phyloP scores from a whole-genome alignment of 2,329 filamentous ascomycete genomes.

The Chaetomiaceae sp. region DNA sequence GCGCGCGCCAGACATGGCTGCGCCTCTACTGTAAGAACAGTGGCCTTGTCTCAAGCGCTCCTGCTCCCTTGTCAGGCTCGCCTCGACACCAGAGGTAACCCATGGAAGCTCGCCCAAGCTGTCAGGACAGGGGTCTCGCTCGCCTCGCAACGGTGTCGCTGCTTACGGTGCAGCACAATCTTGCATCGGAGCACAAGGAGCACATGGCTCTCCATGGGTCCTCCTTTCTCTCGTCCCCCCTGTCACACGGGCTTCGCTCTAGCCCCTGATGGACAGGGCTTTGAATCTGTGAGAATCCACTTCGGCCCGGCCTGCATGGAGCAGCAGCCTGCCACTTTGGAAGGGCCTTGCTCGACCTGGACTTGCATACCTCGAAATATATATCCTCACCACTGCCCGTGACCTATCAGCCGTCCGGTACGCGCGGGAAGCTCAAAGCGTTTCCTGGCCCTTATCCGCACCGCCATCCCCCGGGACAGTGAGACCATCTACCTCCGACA shows the following conservation, averaged over 20 bases:
- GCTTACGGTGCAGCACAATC: not conserved
- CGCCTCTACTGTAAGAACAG: slow-evolving; percentile 13
- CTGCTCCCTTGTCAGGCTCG: slow-evolving; percentile 21
- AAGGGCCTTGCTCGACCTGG: slow-evolving; percentile 10
- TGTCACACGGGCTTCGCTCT: slow-evolving; percentile 15
- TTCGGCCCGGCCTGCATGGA: slow-evolving; percentile 13
- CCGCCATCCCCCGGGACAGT: slow-evolving; percentile 30
- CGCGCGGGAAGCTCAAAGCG: slow-evolving; percentile 26
- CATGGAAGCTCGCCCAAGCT: not conserved
- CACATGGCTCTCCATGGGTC: slow-evolving; percentile 11
- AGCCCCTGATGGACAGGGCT: slow-evolving; percentile 17
- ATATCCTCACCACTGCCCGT: slow-evolving; percentile 29
- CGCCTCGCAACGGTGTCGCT: not conserved
- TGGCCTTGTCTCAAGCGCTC: slow-evolving; percentile 22
- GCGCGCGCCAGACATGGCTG: slow-evolving; percentile 13
- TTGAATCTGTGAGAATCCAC: slow-evolving; percentile 17
- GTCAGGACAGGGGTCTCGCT: slow-evolving; percentile 13
- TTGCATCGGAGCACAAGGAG: slow-evolving; percentile 9
- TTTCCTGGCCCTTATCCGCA: slow-evolving; percentile 32
- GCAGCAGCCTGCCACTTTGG: slow-evolving; percentile 8
- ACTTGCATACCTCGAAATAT: slow-evolving; percentile 29
- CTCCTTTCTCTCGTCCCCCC: slow-evolving; percentile 6
- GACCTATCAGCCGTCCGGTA: slow-evolving; percentile 29
- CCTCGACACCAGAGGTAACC: slow-evolving; percentile 19
- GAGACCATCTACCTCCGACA: slow-evolving; percentile 28